Conservation (phyloP, 179 eudicot genomes). For the Gypsophila paniculata region DNA sequence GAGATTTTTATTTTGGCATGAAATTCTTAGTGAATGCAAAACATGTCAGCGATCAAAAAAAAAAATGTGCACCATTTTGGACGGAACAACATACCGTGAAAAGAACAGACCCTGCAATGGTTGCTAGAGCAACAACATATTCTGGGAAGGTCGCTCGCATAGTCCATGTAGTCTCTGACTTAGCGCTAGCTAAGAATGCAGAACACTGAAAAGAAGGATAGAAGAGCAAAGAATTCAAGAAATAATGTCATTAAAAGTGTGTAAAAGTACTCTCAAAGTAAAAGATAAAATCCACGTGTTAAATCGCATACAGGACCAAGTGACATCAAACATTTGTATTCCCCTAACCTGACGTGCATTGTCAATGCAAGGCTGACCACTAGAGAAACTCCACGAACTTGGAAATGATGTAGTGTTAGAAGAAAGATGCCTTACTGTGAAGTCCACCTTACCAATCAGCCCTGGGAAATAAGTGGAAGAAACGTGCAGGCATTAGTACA, state of each 20-base stretch:
- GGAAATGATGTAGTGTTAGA: slow-evolving; percentile 62
- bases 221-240: slow-evolving; percentile 3
- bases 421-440: slow-evolving; percentile 90
- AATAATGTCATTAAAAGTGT: not conserved
- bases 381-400: slow-evolving; percentile 52
- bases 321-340: not conserved
- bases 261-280: not conserved
- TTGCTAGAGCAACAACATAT: slow-evolving; percentile 94
- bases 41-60: not conserved
- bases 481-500: not conserved
- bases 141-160: slow-evolving; percentile 94
- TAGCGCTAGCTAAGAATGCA: slow-evolving; percentile 62
- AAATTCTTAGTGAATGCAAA: not conserved
- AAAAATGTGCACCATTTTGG: not conserved
- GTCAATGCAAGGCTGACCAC: slow-evolving; percentile 64
- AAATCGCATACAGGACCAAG: slow-evolving; percentile 8
- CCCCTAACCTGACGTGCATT: slow-evolving; percentile 51
- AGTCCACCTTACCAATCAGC: slow-evolving; percentile 88
- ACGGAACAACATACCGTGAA: slow-evolving; percentile 57
- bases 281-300: not conserved
- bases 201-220: slow-evolving; percentile 60
- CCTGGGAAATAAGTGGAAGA: slow-evolving; percentile 35
- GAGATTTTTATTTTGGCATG: not conserved
- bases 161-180: slow-evolving; percentile 92
- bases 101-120: slow-evolving; percentile 93